Evolutionary conservation across 2,329 filamentous ascomycete species (phyloP).

Genomic region (Colletotrichum karsti): DNA sequence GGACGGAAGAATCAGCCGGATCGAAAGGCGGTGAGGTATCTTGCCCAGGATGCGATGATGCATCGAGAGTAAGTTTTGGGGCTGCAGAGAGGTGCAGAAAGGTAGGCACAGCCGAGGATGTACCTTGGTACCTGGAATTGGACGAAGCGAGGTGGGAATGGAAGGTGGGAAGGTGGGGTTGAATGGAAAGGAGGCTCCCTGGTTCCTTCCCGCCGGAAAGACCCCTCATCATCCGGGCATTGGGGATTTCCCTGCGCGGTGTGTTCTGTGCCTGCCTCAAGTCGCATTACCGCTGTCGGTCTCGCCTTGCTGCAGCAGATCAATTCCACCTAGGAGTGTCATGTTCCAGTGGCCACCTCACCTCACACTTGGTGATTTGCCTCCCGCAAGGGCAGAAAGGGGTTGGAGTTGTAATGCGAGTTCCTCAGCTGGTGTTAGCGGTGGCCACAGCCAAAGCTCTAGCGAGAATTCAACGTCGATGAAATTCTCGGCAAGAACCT

Average conservation of each 20-base stretch:
- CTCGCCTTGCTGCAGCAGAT: background rate
- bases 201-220: constrained; percentile 7
- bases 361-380: too few relatives aligned
- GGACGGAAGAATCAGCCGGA: background rate
- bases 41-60: background rate
- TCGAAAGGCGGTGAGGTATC: constrained; percentile 7
- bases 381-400: background rate
- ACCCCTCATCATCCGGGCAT: background rate
- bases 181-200: background rate
- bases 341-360: background rate
- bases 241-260: background rate
- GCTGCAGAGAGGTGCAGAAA: background rate
- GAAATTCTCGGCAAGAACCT: background rate
- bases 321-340: too few relatives aligned
- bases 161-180: background rate
- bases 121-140: background rate
- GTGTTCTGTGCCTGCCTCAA: background rate
- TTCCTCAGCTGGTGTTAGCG: background rate
- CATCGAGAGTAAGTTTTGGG: background rate
- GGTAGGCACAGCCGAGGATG: background rate
- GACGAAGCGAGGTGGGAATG: background rate
- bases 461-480: background rate
- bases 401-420: background rate
- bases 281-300: too few relatives aligned
- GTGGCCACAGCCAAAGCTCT: constrained; percentile 4